Percentiles rank a stretch among this genome's conserved stretches.
Evolutionary conservation across 1,139 yeast genomes (phyloP).

Genomic region (Pichia inconspicua): DNA sequence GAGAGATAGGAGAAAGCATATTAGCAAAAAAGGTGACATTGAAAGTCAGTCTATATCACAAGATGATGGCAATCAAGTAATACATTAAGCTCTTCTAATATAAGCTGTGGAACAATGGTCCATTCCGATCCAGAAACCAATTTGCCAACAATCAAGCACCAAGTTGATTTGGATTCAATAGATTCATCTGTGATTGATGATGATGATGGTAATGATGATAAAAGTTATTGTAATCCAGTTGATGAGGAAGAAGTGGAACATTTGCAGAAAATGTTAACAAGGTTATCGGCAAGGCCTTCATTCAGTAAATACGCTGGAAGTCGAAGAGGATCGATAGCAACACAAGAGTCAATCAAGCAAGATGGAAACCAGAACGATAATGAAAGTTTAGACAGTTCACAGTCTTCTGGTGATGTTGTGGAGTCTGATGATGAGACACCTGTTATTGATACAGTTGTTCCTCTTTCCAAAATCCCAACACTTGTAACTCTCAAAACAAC

Average conservation of each 20-base stretch:
- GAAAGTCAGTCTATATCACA: constrained; percentile 5
- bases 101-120: neutral
- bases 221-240: neutral
- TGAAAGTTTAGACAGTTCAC: neutral
- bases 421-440: constrained; percentile 16
- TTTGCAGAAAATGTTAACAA: constrained; percentile 19
- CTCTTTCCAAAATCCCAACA: constrained; percentile 28
- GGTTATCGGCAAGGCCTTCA: constrained; percentile 21
- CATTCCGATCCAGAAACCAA: too few relatives aligned
- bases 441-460: constrained; percentile 27
- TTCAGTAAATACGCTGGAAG: constrained; percentile 1
- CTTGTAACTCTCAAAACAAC: constrained; percentile 20
- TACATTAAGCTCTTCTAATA: neutral
- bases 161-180: constrained; percentile 4
- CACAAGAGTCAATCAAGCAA: neutral
- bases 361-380: neutral
- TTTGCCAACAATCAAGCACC: neutral
- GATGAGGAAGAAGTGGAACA: constrained; percentile 17
- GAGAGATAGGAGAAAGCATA: constrained; percentile 28
- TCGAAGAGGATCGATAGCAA: constrained; percentile 5
- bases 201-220: neutral
- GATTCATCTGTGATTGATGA: constrained; percentile 7
- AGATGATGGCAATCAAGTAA: neutral
- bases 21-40: neutral
- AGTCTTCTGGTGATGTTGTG: neutral